Evolutionary conservation across 2,329 filamentous ascomycete species (phyloP), one percentile per base, ranked within the genome.

Genomic region (Uncinocarpus reesii): DNA sequence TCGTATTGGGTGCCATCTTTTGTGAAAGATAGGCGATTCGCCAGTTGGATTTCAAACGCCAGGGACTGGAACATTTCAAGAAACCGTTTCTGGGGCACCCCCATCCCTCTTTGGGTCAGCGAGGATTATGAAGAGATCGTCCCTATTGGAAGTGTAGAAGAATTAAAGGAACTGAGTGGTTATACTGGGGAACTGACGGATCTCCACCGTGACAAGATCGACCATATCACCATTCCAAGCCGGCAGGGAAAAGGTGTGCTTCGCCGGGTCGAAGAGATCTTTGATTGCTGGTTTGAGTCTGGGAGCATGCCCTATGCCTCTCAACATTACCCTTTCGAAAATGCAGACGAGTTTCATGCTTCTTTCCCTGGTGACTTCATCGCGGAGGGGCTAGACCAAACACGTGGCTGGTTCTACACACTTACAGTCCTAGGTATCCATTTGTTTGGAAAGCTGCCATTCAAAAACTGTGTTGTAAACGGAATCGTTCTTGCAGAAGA

Each of bases 271-370:
- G 82, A 87, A 44, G 88, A 95, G 63, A 86, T 95, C 3, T 95
- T 95, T 58, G 89, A 95, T 68, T 95, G 89, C 63, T 95, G 89
- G 88, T 94, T 95, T 54, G 89, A 95, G 67, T 95, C 88, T 36
- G 89, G 89, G 52, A 89, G 84, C 62, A 95, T 95, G 89, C 89
- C 89, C 2, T 95, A 94, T 62, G 85, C 86, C 35, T 88, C 83
- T 56, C 80, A 84, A 53, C 89, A 95, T 65, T 95, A 93, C 62
- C 89, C 89, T 5, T 95, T 95, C 61, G 84, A 90, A 67, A 92
- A 92, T 60, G 78, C 81, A 57, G 85, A 89, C 7, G 77, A 81
- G 51, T 90, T 95, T 54, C 76, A 88, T 57, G 77, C 81, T 55
- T 81, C 79, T 2, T 95, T 93, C 71, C 89, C 89, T 0, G 89